Evolutionary conservation across 192 early-diverging fungal species (phyloP).

Genomic region (Cladochytrium replicatum): DNA sequence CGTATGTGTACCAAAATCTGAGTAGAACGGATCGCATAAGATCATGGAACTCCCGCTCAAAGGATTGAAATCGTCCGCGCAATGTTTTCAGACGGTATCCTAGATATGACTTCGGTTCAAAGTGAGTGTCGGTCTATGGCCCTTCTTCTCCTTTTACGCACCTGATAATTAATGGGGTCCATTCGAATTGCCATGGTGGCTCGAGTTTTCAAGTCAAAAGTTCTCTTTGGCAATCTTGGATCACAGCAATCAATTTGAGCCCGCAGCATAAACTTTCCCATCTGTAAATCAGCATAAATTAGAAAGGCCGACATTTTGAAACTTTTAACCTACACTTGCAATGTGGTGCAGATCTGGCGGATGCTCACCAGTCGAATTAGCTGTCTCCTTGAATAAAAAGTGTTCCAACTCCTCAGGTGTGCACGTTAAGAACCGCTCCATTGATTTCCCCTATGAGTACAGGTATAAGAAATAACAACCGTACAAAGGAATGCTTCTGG

Average conservation of each 20-base stretch:
- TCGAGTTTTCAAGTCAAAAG: slow-evolving; percentile 90
- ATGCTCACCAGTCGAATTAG: slow-evolving; percentile 14
- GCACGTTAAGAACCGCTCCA: slow-evolving; percentile 77
- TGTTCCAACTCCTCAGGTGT: slow-evolving; percentile 54
- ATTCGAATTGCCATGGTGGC: slow-evolving; percentile 73
- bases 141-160: slow-evolving; percentile 11
- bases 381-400: slow-evolving; percentile 51
- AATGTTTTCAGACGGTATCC: slow-evolving; percentile 60
- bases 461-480: background rate
- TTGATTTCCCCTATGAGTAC: slow-evolving; percentile 57
- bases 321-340: background rate
- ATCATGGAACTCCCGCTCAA: slow-evolving; percentile 89
- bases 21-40: slow-evolving; percentile 86
- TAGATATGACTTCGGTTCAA: slow-evolving; percentile 20
- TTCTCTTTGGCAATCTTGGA: slow-evolving; percentile 57
- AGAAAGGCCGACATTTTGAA: background rate
- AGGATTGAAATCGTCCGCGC: slow-evolving; percentile 64
- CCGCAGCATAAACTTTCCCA: slow-evolving; percentile 68
- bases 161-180: slow-evolving; percentile 64
- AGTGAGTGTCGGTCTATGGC: background rate
- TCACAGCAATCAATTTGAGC: slow-evolving; percentile 85
- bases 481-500: background rate
- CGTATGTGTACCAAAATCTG: slow-evolving; percentile 53
- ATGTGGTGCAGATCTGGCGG: slow-evolving; percentile 6
- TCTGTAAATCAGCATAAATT: slow-evolving; percentile 33